These are phyloP conservation scores for Zasmidium cellare DNA, from an alignment of 2,329 filamentous ascomycete species.

Conservation along the genomic window DNA sequence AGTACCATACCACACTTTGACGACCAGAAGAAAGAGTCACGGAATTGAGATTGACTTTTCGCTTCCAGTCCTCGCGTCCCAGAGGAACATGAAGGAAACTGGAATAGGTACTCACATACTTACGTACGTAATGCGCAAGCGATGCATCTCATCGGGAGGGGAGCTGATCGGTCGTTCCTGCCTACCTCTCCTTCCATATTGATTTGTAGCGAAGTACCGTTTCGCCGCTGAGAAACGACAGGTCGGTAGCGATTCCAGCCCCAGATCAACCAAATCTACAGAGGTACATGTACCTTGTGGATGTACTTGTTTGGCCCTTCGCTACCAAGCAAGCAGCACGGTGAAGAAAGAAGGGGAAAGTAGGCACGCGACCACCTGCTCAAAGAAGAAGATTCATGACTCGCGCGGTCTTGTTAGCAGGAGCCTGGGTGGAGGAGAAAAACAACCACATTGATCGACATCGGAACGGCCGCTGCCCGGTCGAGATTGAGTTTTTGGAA, in stretches of 20 bases:
- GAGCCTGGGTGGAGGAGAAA: background rate
- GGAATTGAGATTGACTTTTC: background rate
- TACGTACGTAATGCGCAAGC: background rate
- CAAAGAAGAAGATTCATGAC: background rate
- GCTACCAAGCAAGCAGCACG: background rate
- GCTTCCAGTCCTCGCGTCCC: background rate
- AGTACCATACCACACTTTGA: no score
- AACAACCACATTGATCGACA: slow-evolving; percentile 7
- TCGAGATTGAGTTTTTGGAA: background rate
- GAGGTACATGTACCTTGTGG: no score
- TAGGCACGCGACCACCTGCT: background rate
- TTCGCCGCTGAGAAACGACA: background rate
- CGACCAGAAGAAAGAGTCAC: no score
- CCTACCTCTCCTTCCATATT: background rate
- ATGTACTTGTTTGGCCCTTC: no score
- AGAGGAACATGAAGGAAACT: background rate
- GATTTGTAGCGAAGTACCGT: background rate
- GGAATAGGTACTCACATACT: no score
- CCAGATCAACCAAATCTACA: no score
- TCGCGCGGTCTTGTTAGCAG: background rate
- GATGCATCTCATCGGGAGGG: background rate
- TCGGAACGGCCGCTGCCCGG: background rate
- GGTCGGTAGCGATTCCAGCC: background rate
- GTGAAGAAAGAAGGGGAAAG: background rate
- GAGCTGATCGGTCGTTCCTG: background rate